A percentile compares a stretch with the other conserved stretches of the same genome.
phyloP scores from a whole-genome alignment of 345 rosid genomes.

The Acer campestre region DNA sequence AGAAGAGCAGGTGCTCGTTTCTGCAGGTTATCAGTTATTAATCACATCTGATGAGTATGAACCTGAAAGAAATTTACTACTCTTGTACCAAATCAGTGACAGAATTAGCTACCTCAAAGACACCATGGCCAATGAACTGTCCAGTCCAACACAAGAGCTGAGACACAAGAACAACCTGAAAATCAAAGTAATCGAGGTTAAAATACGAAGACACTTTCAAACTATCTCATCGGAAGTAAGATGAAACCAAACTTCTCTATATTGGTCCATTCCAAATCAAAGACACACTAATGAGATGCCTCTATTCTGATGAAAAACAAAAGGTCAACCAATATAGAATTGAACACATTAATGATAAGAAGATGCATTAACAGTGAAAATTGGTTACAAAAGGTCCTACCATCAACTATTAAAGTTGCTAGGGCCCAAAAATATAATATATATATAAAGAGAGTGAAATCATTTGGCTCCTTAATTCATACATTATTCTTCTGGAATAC shows the following conservation, averaged over 20 bases:
- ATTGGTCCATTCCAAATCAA: neutral
- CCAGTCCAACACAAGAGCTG: constrained; percentile 68
- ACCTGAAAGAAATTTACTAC: neutral
- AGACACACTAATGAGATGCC: neutral
- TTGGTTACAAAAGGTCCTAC: neutral
- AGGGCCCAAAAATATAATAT: neutral
- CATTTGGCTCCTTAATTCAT: too few species aligned
- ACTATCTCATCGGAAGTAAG: neutral
- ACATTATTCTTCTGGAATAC: too few species aligned
- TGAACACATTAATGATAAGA: neutral
- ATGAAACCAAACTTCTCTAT: neutral
- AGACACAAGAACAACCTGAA: constrained; percentile 54
- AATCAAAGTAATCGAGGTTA: constrained; percentile 1
- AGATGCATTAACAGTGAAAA: neutral
- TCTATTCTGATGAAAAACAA: neutral
- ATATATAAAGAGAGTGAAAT: neutral
- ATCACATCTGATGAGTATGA: constrained; percentile 10
- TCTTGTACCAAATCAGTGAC: neutral
- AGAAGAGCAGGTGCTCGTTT: constrained; percentile 67
- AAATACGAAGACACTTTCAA: neutral
- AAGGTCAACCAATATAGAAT: neutral
- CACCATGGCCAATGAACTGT: constrained; percentile 64
- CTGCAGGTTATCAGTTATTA: constrained; percentile 30
- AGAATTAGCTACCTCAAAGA: constrained; percentile 52
- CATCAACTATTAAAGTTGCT: neutral